A percentile compares a stretch with the other conserved stretches of the same genome.
These are phyloP conservation scores for Tetrahymena elliotti DNA, from an alignment of 73 alveolate species.

Conservation along the genomic window DNA sequence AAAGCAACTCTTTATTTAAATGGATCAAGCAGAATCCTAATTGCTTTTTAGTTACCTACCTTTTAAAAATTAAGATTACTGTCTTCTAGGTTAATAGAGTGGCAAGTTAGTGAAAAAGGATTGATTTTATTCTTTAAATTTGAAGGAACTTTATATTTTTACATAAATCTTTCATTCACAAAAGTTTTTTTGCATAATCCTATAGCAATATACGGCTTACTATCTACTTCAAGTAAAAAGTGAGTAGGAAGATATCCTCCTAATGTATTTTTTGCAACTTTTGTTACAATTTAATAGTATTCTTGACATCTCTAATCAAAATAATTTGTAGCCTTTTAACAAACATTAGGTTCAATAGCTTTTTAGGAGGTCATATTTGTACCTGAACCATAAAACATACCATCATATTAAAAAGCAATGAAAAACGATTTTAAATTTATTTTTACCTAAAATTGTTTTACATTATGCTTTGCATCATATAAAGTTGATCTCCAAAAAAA, in stretches of 20 bases:
- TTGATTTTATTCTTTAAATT: not conserved
- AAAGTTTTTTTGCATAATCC: not conserved
- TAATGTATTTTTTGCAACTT: not conserved
- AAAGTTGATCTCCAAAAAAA: not conserved
- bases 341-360: not conserved
- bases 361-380: not conserved
- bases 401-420: not conserved
- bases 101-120: not conserved
- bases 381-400: not conserved
- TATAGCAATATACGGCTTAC: not conserved
- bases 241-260: not conserved
- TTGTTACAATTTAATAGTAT: not conserved
- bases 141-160: not conserved
- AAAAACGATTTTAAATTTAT: not conserved
- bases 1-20: not conserved
- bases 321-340: not conserved
- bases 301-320: not conserved
- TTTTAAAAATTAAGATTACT: not conserved
- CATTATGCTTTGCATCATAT: not conserved
- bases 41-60: not conserved
- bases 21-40: not conserved
- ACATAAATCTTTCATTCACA: not conserved
- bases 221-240: not conserved
- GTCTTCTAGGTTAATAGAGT: not conserved
- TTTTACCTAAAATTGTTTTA: not conserved